phyloP scores from a whole-genome alignment of 495 filamentous ascomycete genomes.

The Daldinia caldariorum region DNA sequence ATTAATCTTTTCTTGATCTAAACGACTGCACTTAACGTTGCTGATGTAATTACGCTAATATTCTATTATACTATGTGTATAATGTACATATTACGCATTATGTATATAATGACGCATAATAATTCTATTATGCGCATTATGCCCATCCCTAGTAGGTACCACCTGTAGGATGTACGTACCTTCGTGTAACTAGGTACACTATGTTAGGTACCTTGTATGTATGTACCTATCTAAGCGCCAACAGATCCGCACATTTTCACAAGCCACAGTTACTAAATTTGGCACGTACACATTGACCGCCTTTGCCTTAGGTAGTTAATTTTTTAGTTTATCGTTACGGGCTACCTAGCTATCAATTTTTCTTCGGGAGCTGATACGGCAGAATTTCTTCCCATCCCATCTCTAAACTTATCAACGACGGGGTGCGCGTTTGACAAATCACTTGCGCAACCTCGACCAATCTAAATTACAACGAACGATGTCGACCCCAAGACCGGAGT shows the following conservation, averaged over 20 bases:
- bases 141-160: too few relatives aligned
- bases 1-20: neutral
- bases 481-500: conserved; percentile 58
- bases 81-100: too few relatives aligned
- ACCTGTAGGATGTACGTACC: too few relatives aligned
- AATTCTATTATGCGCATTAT: too few relatives aligned
- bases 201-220: neutral
- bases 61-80: too few relatives aligned
- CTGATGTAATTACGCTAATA: too few relatives aligned
- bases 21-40: too few relatives aligned
- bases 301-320: conserved; percentile 31
- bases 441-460: conserved; percentile 13
- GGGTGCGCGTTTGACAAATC: conserved; percentile 10
- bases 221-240: conserved; percentile 6
- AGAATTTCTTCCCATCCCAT: conserved; percentile 37
- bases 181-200: too few relatives aligned
- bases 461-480: conserved; percentile 42
- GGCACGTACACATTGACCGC: conserved; percentile 33
- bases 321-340: conserved; percentile 20
- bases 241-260: conserved; percentile 4
- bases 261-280: conserved; percentile 27
- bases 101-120: too few relatives aligned
- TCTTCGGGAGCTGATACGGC: conserved; percentile 26
- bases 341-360: conserved; percentile 9
- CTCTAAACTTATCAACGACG: conserved; percentile 14